phyloP scores from a whole-genome alignment of 1,284 basidiomycete species.

The Ustilago bromivora region DNA sequence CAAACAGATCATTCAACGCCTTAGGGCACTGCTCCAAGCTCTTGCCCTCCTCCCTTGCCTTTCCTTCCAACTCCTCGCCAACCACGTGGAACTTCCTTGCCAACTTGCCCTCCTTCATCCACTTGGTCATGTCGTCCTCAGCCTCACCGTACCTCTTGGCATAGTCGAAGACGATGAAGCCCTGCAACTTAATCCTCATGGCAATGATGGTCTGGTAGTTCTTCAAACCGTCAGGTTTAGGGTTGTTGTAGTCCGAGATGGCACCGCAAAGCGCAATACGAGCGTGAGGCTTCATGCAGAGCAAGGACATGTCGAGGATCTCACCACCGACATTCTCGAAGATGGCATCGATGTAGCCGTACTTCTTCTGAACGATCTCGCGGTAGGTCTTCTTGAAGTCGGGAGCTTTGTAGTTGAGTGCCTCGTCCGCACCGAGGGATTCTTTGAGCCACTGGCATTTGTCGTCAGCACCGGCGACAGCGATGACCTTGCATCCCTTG shows the following conservation, averaged over 20 bases:
- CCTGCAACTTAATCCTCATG: conserved; percentile 81
- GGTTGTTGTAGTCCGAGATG: conserved; percentile 73
- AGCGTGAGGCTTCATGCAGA: conserved; percentile 79
- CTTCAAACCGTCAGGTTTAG: conserved; percentile 68
- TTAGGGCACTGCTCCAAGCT: conserved; percentile 41
- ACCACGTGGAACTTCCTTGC: conserved; percentile 75
- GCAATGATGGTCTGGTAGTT: conserved; percentile 76
- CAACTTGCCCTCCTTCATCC: conserved; percentile 77
- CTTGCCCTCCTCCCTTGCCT: conserved; percentile 23
- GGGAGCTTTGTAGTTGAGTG: conserved; percentile 84
- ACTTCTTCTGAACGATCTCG: conserved; percentile 72
- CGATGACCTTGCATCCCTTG: conserved; percentile 78
- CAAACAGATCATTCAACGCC: conserved; percentile 55
- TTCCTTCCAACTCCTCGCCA: conserved; percentile 40
- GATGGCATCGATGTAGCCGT: conserved; percentile 55
- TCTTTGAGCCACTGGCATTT: conserved; percentile 86
- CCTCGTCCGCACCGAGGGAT: conserved; percentile 83
- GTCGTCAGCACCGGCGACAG: conserved; percentile 81
- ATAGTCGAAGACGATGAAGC: conserved; percentile 74
- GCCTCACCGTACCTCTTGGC: conserved; percentile 43
- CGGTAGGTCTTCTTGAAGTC: conserved; percentile 77
- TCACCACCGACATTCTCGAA: conserved; percentile 60
- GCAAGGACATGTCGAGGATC: conserved; percentile 50
- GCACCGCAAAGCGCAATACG: conserved; percentile 82
- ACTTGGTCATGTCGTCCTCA: conserved; percentile 72